Base-by-base conservation (phyloP, 371 early-diverging fungal genomes). In the Funneliformis caledonium region DNA sequence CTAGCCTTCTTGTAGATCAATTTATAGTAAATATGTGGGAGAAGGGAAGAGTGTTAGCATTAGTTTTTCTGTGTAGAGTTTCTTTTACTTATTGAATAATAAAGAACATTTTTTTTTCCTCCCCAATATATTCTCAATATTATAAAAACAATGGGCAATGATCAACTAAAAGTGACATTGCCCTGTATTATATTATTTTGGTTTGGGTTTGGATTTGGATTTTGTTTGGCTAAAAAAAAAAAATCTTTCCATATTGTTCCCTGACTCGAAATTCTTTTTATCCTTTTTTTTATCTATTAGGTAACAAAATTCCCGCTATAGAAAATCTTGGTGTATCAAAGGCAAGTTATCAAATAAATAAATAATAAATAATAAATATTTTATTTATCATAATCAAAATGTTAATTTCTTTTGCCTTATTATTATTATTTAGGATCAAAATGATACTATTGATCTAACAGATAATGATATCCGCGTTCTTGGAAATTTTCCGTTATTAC, bases 301-400 rank as follows among this genome's bases (percentile, higher is more conserved):
- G 93, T 81, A 90, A 93, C 78, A 95, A 95, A 83, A 95, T 98
- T 65, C 92, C 96, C 73, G 88, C 89, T 80, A 94, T 99, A 78
- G 98, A 99, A 85, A 98, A 99, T 86, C 88, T 99, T 37, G 96
- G 97, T 74, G 94, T 93, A 11, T 94, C 97, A 16, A 96, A 93
- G 89, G 95, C 95, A 89, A 75, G 73, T 52, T 52, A 68, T 37
- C 37, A 37, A 3, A 37, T 37, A 37, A 37, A 37, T 37, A 37
- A 37, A 37, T 37, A 37, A 37, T 37, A 37, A 37, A 37, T 16
- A 42, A 52, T 74, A 22, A 26, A 33, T 78, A 4, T 61, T 79
- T 12, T 14, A 16, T n/a, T n/a, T 7, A 48, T 4, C 52, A 19
- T 70, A 43, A 2, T 47, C 69, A 47, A 50, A 43, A 37, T 81